Base-by-base conservation (phyloP, 1,284 basidiomycete genomes). In the Rhizoctonia solani region DNA sequence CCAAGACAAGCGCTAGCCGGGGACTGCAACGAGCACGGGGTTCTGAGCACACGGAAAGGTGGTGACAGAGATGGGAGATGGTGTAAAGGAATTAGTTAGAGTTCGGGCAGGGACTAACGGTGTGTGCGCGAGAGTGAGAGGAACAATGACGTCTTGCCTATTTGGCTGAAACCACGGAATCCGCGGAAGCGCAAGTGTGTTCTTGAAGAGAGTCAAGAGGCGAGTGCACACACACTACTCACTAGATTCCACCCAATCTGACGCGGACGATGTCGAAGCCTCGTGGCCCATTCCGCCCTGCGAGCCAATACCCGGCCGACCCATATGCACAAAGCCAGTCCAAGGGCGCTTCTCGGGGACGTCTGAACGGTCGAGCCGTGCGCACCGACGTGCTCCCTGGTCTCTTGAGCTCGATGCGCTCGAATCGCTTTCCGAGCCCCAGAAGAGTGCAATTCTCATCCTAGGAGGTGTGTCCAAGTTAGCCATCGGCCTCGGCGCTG, bases 391-490 rank as follows among this genome's bases (percentile, higher is more conserved):
- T 37, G 46, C 42, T 16, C 56, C 56, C 13, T 61, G 56, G 56
- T 49, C 56, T 11, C 56, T 61, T 14, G 56, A 61, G 25, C 56
- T 61, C 56, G 56, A 61, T 34, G 56, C 56, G 23, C 56, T 61
- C 56, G 56, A 61, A 14, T 3, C 56, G 2, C 56, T 61, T n/a
- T 30, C 32, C 13, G 56, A 61, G 6, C 1, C 44, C 6, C 23
- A 25, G 14, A 42, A 46, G 16, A 61, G 56, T 30, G 56, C 46
- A 6, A 50, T 61, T 39, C 56, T 61, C n/a, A 61, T 61, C 23
- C 46, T 61, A 2, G 56, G 56, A 4, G 56, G 56, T 61, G 32
- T 11, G 56, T 25, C 25, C 9, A 25, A 49, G 16, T 34, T 30
- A 27, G 23, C 8, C 14, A 16, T 42, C 4, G 6, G 27, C 19